Base-by-base conservation (phyloP, 208 protist genomes). In the Lotmaria passim region DNA sequence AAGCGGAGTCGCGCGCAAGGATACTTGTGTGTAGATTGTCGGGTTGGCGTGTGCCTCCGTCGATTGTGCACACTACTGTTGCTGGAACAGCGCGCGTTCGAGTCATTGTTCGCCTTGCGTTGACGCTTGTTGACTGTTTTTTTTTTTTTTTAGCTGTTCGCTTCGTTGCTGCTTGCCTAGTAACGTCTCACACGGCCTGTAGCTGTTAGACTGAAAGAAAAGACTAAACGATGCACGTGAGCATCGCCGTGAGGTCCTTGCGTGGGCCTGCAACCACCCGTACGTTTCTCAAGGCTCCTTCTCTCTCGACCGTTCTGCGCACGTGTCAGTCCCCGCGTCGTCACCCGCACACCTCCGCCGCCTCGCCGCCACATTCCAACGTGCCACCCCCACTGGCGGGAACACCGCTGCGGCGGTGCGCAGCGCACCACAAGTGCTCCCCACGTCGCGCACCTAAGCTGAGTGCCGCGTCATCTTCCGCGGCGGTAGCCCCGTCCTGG, bases 371-470 rank as follows among this genome's bases (percentile, higher is more conserved):
- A 21, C 43, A 31, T 19, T 26, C 59, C 52, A 41, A 67, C n/a
- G 34, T 47, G 3, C 69, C 69, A 41, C 69, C 69, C 8, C 69
- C 69, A 23, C 47, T 75, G 31, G 41, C 51, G 15, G 17, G 50
- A 21, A 43, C 58, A 19, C 33, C 58, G 10, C 14, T 73, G 47
- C 55, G 30, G 17, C 43, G 67, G 14, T 46, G 23, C 41, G 47
- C 50, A 30, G 30, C 26, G 3, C 21, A 31, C 10, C 60, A 39
- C 21, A 38, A 24, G 23, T 11, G 17, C 15, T 23, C 19, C 30
- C 14, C 34, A 14, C 63, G 58, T n/a, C 24, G 2, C 1, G 10
- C 39, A 36, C 7, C 44, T 1, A 26, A 3, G 39, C 26, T 26
- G 30, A 44, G 44, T 30, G 41, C 10, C 47, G 46, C 21, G 3